Base-by-base conservation (phyloP, 1,284 basidiomycete species). In the Irpex rosettiformis region DNA sequence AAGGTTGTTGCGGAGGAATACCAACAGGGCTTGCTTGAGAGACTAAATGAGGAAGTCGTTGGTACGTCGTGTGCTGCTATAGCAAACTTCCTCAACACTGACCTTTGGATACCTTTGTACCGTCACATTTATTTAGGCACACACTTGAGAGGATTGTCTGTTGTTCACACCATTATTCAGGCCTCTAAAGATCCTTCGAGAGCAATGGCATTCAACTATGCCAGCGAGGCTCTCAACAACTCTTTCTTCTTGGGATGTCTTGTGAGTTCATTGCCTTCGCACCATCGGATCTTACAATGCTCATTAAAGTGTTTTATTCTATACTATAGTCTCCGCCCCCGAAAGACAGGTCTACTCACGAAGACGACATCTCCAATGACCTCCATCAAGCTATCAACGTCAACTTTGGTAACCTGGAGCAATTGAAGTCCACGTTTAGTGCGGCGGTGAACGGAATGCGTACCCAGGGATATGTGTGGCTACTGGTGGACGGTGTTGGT, bases 191-290 rank as follows among this genome's bases (percentile, higher is more conserved):
- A 87, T 56, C 82, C 84, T 43, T 77, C 81, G 37, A 77, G 85
- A 61, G 81, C 86, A 3, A 76, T 96, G 52, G 86, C 87, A 37
- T 98, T 96, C 77, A 97, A 94, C 76, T 94, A 96, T 69, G 94
- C 95, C 2, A 91, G 90, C 62, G 84, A 94, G 55, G 93, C 96
- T 10, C 78, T 98, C 63, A 99, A 99, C 78, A 98, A 98, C 73
- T 88, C 87, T 67, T 99, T 94, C 81, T 99, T 98, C 81, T 82
- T 99, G 27, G 84, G 91, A 66, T 81, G 80, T 58, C 78, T 99
- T 49, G 93, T 96, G 72, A 61, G 92, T 83, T 29, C 53, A 29
- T 22, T 43, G 53, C 55, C 30, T 42, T 30, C 58, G 54, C 33
- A 24, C 37, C 54, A 8, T 11, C 11, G 33, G 33, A 37, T 37